phyloP scores from a whole-genome alignment of 1,139 yeast species.

The Wickerhamomyces sp. region DNA sequence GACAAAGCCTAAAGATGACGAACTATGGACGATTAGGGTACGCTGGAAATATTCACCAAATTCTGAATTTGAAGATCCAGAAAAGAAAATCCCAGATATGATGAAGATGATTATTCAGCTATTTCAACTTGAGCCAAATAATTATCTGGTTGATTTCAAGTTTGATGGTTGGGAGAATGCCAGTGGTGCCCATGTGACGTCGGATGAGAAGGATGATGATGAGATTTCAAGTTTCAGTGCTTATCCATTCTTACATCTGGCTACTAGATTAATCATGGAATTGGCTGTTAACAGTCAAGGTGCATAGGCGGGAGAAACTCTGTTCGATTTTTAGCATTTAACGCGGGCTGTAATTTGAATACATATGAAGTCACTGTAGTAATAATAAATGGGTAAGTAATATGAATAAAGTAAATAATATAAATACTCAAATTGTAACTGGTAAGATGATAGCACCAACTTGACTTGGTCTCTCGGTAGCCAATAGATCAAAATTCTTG shows the following conservation, averaged over 20 bases:
- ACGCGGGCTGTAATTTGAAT: no score
- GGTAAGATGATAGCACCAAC: conserved; percentile 70
- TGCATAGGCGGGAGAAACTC: conserved; percentile 14
- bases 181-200: conserved; percentile 21
- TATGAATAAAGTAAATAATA: conserved; percentile 1
- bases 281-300: conserved; percentile 81
- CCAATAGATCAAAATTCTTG: conserved; percentile 64
- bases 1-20: conserved; percentile 91
- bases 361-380: neutral
- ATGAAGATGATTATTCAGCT: conserved; percentile 98
- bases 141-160: conserved; percentile 92
- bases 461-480: conserved; percentile 72
- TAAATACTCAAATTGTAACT: conserved; percentile 1
- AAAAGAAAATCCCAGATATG: conserved; percentile 50
- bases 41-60: conserved; percentile 78
- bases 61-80: conserved; percentile 20
- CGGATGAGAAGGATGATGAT: conserved; percentile 39
- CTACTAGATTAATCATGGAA: conserved; percentile 92
- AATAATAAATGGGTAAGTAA: neutral
- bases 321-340: no score
- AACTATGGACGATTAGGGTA: conserved; percentile 95
- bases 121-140: conserved; percentile 92
- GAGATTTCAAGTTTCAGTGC: conserved; percentile 85
- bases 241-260: conserved; percentile 88
- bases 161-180: conserved; percentile 91